Evolutionary conservation across 2,329 filamentous ascomycete species (phyloP).

Genomic region (Aspergillus spinulosporus): DNA sequence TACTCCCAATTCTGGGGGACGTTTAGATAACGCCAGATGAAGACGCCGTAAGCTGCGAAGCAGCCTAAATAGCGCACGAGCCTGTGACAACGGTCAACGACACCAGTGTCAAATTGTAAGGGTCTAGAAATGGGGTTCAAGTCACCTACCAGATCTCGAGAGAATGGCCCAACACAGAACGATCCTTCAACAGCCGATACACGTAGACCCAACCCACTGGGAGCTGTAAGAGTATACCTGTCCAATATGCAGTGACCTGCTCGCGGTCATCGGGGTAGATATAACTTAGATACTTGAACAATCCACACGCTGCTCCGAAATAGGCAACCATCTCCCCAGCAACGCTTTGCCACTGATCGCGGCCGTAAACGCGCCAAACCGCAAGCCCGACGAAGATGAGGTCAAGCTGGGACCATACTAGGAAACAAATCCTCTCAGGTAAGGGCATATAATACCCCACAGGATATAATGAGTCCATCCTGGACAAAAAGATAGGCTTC

Average conservation of each 20-base stretch:
- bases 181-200: constrained; percentile 16
- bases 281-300: background rate
- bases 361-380: constrained; percentile 15
- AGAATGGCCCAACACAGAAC: constrained; percentile 19
- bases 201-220: constrained; percentile 23
- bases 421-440: constrained; percentile 19
- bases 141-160: constrained; percentile 22
- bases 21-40: constrained; percentile 25
- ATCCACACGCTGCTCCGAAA: background rate
- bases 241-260: constrained; percentile 26
- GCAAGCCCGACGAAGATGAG: constrained; percentile 16
- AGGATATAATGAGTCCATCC: constrained; percentile 25
- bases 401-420: constrained; percentile 23
- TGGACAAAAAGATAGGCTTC: constrained; percentile 26
- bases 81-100: constrained; percentile 7
- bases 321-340: constrained; percentile 4
- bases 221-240: constrained; percentile 22
- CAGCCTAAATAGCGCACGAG: constrained; percentile 24
- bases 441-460: constrained; percentile 23
- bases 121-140: no score
- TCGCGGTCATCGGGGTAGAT: constrained; percentile 24
- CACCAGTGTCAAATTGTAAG: no score
- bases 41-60: constrained; percentile 23
- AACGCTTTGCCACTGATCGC: constrained; percentile 11
- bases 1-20: constrained; percentile 25